Evolutionary conservation across 345 rosid species (phyloP), one percentile per base, ranked within the genome.

Genomic region (Citrus australasica): DNA sequence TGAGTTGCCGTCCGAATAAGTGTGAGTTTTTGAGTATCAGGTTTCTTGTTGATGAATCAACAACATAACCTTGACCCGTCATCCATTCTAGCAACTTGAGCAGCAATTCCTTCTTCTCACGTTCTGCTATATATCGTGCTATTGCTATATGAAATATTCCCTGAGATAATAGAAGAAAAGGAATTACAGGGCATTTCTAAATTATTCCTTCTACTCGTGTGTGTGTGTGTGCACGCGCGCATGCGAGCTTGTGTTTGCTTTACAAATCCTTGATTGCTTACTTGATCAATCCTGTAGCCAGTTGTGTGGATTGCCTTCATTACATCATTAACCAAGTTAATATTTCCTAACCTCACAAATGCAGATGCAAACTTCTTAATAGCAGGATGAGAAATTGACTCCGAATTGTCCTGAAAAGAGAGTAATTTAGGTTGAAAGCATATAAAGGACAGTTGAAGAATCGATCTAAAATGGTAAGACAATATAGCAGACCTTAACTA

Each of bases 61-160:
- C 89, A 77, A 71, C 79, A 80, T 91, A 93, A 73, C 92, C 93
- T 82, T 89, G 97, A 78, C 97, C 93, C 21, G 93, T 83, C 97
- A 93, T 95, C 99, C 99, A 95, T 40, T 87, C 91, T 65, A 95
- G 85, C 76, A 95, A 89, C 27, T 93, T 92, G 65, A 92, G 86
- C 66, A 95, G 95, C 81, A 93, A 42, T 10, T 90, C 98, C 78
- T 90, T 95, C 85, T 95, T 95, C 79, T 95, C 92, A 2, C 93
- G 90, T 73, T 85, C 81, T 6, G 81, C 82, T 71, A 89, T 86
- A 80, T 85, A 92, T 21, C 92, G 88, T 9, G 93, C 82, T 33
- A 92, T 69, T 5, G 90, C 92, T 79, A 82, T 81, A 73, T 89
- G 82, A 83, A 93, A 94, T 68, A 87, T 77, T 82, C 86, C 90